A percentile compares a stretch with the other conserved stretches of the same genome.
Evolutionary conservation across 345 rosid species (phyloP).

Genomic region (Brassica carinata): DNA sequence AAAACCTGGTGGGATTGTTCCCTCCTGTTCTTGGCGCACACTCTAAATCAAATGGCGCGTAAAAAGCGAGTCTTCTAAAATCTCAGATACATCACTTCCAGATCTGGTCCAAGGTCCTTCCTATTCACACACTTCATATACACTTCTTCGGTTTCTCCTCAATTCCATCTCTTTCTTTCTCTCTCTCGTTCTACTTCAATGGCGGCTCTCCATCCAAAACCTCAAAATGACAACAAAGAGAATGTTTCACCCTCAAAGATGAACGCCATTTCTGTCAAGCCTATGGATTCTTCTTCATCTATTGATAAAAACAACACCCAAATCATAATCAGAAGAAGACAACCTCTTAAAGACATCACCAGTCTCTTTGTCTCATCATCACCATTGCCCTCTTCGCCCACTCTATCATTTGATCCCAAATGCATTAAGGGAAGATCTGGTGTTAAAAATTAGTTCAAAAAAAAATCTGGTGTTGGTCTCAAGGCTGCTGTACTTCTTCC

Average conservation of each 20-base stretch:
- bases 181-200: slow-evolving; percentile 14
- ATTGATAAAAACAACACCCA: slow-evolving; percentile 25
- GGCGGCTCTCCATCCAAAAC: slow-evolving; percentile 15
- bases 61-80: not conserved
- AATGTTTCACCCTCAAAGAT: slow-evolving; percentile 17
- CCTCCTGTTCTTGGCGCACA: not conserved
- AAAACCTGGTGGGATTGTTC: not conserved
- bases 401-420: slow-evolving; percentile 30
- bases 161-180: slow-evolving; percentile 10
- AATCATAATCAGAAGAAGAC: slow-evolving; percentile 26
- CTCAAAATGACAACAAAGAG: slow-evolving; percentile 32
- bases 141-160: slow-evolving; percentile 20
- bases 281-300: slow-evolving; percentile 18
- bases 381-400: slow-evolving; percentile 2
- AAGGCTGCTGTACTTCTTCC: slow-evolving; percentile 3
- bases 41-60: not conserved
- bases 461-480: slow-evolving; percentile 21
- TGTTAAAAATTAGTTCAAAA: not conserved
- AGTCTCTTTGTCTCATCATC: slow-evolving; percentile 34
- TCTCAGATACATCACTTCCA: slow-evolving; percentile 31
- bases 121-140: slow-evolving; percentile 32
- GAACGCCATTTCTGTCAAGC: not conserved
- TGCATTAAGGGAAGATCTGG: slow-evolving; percentile 39
- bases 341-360: slow-evolving; percentile 41
- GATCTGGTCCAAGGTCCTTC: slow-evolving; percentile 6